Evolutionary conservation across 192 early-diverging fungal species (phyloP).

Genomic region (Cladochytrium replicatum): DNA sequence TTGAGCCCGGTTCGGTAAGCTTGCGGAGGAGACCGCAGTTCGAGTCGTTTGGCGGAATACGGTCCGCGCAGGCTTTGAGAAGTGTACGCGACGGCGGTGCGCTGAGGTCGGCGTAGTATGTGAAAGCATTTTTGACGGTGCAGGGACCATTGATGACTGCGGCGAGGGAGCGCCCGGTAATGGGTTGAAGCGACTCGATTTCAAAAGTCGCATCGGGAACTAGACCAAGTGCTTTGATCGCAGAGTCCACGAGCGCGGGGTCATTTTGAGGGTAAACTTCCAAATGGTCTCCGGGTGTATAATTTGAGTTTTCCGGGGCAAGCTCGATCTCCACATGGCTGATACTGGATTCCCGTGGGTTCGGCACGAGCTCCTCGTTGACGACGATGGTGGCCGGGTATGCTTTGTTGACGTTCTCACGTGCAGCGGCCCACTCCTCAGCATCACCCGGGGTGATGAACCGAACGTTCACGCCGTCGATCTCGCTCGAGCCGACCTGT

Average conservation of each 20-base stretch:
- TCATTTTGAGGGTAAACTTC: slow-evolving; percentile 39
- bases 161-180: slow-evolving; percentile 37
- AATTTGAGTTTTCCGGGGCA: slow-evolving; percentile 12
- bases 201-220: slow-evolving; percentile 43
- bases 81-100: slow-evolving; percentile 30
- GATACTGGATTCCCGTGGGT: too few relatives aligned
- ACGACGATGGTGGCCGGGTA: too few relatives aligned
- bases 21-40: too few relatives aligned
- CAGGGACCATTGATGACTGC: slow-evolving; percentile 26
- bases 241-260: slow-evolving; percentile 20
- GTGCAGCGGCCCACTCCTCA: background rate
- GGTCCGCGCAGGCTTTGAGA: slow-evolving; percentile 10
- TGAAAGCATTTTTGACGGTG: slow-evolving; percentile 36
- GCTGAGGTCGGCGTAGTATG: slow-evolving; percentile 36
- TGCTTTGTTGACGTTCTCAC: too few relatives aligned
- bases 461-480: slow-evolving; percentile 6
- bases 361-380: too few relatives aligned
- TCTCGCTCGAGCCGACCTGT: too few relatives aligned
- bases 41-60: slow-evolving; percentile 27
- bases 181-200: slow-evolving; percentile 6
- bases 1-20: slow-evolving; percentile 18
- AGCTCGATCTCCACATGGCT: slow-evolving; percentile 29
- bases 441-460: too few relatives aligned
- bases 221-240: slow-evolving; percentile 32
- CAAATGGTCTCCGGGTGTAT: slow-evolving; percentile 42